Evolutionary conservation across 495 filamentous ascomycete species (phyloP).

Genomic region (Chaetomidium leptoderma): DNA sequence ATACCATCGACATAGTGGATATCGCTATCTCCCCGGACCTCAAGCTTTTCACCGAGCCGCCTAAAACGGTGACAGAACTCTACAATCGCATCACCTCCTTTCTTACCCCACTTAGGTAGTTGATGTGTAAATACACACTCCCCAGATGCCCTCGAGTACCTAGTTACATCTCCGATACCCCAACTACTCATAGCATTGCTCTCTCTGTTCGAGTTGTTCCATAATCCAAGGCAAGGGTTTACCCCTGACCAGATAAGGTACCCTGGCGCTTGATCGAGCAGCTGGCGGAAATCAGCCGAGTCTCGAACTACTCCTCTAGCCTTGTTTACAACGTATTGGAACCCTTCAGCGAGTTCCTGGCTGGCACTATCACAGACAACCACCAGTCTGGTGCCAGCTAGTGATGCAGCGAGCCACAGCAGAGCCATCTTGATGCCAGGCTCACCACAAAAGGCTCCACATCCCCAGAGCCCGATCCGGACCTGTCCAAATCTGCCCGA

Average conservation of each 20-base stretch:
- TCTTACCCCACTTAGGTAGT: too few relatives aligned
- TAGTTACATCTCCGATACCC: too few relatives aligned
- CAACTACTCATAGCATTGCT: too few relatives aligned
- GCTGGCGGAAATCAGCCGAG: neutral
- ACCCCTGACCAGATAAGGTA: neutral
- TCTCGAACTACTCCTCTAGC: neutral
- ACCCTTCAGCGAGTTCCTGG: neutral
- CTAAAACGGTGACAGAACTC: too few relatives aligned
- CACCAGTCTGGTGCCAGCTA: conserved; percentile 15
- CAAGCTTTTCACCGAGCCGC: too few relatives aligned
- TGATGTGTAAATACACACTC: too few relatives aligned
- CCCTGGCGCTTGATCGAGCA: neutral
- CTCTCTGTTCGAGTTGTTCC: neutral
- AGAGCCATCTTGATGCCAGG: conserved; percentile 27
- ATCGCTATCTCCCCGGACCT: too few relatives aligned
- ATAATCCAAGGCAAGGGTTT: neutral
- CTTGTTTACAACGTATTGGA: neutral
- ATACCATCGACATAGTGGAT: too few relatives aligned
- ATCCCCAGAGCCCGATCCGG: conserved; percentile 28
- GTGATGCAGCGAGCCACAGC: conserved; percentile 28
- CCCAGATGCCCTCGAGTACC: too few relatives aligned
- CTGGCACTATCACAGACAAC: conserved; percentile 16
- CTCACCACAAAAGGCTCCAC: conserved; percentile 29
- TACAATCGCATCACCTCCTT: too few relatives aligned
- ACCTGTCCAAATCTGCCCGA: conserved; percentile 11